These are phyloP conservation scores for Limonium bicolor DNA, from an alignment of 148 eudicot genomes.

Conservation along the genomic window DNA sequence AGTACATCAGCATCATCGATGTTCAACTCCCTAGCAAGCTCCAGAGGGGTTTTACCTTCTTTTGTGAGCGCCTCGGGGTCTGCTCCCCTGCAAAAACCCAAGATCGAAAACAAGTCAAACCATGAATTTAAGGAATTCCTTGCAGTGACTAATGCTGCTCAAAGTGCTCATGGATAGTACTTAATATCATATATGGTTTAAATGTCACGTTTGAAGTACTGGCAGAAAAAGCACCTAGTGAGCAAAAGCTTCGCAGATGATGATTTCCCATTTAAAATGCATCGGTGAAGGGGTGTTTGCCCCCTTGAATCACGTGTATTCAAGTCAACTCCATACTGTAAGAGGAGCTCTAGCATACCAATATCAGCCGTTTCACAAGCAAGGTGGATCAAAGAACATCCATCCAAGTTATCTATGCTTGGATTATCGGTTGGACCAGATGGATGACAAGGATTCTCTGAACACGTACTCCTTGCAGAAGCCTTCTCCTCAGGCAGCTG, in stretches of 20 bases:
- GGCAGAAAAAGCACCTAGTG: conserved; percentile 47
- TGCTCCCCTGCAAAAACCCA: conserved; percentile 96
- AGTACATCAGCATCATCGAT: conserved; percentile 64
- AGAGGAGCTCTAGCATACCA: conserved; percentile 90
- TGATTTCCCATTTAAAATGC: conserved; percentile 55
- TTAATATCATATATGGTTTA: no score
- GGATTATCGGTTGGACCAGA: conserved; percentile 39
- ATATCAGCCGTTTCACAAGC: conserved; percentile 92
- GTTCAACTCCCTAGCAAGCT: conserved; percentile 52
- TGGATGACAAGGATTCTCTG: conserved; percentile 23
- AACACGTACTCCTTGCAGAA: conserved; percentile 31
- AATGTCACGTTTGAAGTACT: no score
- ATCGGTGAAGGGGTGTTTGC: conserved; percentile 74
- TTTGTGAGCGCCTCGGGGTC: conserved; percentile 41
- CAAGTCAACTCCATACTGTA: conserved; percentile 89
- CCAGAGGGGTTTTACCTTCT: conserved; percentile 50
- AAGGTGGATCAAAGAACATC: conserved; percentile 83
- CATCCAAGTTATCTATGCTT: conserved; percentile 40
- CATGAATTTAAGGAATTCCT: not conserved
- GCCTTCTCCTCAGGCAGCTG: conserved; percentile 57
- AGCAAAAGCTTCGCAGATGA: conserved; percentile 63
- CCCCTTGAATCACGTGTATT: conserved; percentile 60
- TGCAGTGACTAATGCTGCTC: not conserved
- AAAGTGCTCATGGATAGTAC: not conserved
- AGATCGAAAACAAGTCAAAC: no score